Percentiles rank a stretch among this genome's conserved stretches.
phyloP scores from a whole-genome alignment of 1,284 basidiomycete species.

The Ganoderma lucidum region DNA sequence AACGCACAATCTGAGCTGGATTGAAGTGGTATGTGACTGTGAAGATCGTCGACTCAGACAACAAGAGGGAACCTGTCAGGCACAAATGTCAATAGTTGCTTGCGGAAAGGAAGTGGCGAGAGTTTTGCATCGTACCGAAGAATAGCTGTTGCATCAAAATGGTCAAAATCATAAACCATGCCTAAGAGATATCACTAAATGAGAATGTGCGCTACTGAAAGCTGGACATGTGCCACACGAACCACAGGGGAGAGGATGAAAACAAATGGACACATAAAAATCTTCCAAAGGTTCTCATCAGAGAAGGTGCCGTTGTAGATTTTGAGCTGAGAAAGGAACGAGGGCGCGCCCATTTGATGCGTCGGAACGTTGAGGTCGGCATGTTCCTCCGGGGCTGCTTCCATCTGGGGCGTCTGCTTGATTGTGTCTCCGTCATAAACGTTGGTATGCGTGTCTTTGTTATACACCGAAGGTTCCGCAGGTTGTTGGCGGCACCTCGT shows the following conservation, averaged over 20 bases:
- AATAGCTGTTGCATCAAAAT: constrained; percentile 52
- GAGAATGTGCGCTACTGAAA: neutral
- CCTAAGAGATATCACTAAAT: neutral
- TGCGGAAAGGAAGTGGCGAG: neutral
- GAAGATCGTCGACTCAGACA: constrained; percentile 53
- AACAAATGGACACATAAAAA: neutral
- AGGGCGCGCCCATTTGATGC: neutral
- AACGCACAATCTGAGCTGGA: constrained; percentile 43
- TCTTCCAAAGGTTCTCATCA: neutral
- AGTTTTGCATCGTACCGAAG: constrained; percentile 43
- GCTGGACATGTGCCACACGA: neutral
- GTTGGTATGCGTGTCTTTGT: constrained; percentile 15
- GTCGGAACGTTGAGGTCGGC: too few relatives aligned
- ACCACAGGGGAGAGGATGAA: neutral
- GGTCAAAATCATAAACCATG: constrained; percentile 45
- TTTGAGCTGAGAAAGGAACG: neutral
- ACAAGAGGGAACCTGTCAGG: constrained; percentile 45
- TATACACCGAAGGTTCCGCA: constrained; percentile 41
- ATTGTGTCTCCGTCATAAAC: constrained; percentile 41
- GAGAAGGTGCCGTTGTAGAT: neutral
- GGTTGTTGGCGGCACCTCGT: too few relatives aligned
- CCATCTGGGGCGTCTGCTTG: neutral
- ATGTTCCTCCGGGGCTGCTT: neutral
- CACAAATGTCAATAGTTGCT: constrained; percentile 18
- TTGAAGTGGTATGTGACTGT: constrained; percentile 50